Percentiles rank a stretch among this genome's conserved stretches.
phyloP scores from a whole-genome alignment of 257 asterid genomes.

The Thymus quinquecostatus region DNA sequence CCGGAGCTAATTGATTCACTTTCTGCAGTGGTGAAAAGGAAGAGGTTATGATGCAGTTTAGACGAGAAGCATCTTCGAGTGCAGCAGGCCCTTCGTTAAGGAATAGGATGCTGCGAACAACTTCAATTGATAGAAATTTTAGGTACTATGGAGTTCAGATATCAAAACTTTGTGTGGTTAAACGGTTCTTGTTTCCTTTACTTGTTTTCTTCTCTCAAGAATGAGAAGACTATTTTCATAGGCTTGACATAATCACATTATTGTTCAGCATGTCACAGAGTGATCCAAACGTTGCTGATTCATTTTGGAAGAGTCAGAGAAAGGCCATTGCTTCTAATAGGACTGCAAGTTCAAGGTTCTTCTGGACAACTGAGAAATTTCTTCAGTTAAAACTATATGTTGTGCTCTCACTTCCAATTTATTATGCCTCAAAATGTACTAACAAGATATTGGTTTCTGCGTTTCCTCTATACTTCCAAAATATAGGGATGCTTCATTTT shows the following conservation, averaged over 20 bases:
- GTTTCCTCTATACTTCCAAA: conserved; percentile 18
- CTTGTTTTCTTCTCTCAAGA: conserved; percentile 9
- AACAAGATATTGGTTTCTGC: neutral
- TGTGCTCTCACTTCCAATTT: neutral
- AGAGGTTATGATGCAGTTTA: conserved; percentile 67
- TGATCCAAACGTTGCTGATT: conserved; percentile 86
- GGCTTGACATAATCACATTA: conserved; percentile 27
- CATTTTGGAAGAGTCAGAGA: conserved; percentile 93
- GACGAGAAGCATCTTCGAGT: conserved; percentile 75
- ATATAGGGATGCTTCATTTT: neutral
- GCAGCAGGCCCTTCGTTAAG: conserved; percentile 81
- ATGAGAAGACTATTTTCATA: conserved; percentile 26
- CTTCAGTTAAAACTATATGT: conserved; percentile 29
- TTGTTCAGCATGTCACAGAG: conserved; percentile 77
- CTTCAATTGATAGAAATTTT: conserved; percentile 70
- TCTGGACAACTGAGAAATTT: conserved; percentile 28
- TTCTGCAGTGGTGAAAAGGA: conserved; percentile 78
- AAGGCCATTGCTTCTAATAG: conserved; percentile 79
- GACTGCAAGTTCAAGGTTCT: conserved; percentile 94
- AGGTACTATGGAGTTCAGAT: conserved; percentile 50
- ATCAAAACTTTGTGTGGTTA: conserved; percentile 14
- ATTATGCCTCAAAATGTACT: neutral
- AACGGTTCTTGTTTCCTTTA: neutral
- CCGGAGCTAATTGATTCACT: conserved; percentile 11
- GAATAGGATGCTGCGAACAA: conserved; percentile 78